phyloP scores from a whole-genome alignment of 2,329 filamentous ascomycete species.

The Ploettnerulaceae sp. region DNA sequence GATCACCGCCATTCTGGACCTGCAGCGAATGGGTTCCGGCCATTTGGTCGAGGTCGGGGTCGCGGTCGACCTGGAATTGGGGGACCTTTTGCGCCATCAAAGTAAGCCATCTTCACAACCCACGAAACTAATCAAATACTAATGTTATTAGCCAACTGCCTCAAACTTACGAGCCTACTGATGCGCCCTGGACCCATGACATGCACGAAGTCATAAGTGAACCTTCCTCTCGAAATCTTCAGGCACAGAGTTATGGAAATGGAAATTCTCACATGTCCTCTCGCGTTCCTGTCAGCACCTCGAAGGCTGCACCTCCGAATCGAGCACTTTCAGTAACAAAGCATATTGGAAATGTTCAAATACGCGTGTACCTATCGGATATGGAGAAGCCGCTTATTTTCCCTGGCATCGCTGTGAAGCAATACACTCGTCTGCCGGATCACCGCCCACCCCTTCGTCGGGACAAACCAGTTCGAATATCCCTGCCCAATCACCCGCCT shows the following conservation, averaged over 20 bases:
- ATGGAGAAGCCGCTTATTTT: constrained; percentile 69
- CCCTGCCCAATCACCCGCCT: constrained; percentile 71
- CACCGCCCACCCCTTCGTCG: constrained; percentile 89
- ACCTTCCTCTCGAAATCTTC: constrained; percentile 32
- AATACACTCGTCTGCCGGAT: constrained; percentile 90
- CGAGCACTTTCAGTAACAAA: constrained; percentile 78
- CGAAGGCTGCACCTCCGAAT: constrained; percentile 63
- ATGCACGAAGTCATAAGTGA: constrained; percentile 72
- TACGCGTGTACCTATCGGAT: constrained; percentile 74
- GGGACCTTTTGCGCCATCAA: constrained; percentile 54
- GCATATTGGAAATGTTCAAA: constrained; percentile 76
- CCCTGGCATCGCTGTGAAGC: constrained; percentile 73
- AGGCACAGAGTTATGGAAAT: constrained; percentile 23
- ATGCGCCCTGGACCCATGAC: constrained; percentile 85
- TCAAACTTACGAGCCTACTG: constrained; percentile 54
- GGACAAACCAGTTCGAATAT: constrained; percentile 94
- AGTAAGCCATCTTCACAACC: constrained; percentile 46
- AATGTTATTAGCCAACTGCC: constrained; percentile 39
- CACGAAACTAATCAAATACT: constrained; percentile 20
- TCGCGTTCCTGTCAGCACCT: constrained; percentile 34
- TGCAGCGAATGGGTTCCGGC: constrained; percentile 71
- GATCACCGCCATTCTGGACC: constrained; percentile 80
- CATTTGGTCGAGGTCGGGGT: constrained; percentile 60
- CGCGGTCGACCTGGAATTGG: constrained; percentile 54
- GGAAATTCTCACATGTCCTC: constrained; percentile 38